Conservation (phyloP, 108 stramenopile species). For the Aurantiochytrium sp. region DNA sequence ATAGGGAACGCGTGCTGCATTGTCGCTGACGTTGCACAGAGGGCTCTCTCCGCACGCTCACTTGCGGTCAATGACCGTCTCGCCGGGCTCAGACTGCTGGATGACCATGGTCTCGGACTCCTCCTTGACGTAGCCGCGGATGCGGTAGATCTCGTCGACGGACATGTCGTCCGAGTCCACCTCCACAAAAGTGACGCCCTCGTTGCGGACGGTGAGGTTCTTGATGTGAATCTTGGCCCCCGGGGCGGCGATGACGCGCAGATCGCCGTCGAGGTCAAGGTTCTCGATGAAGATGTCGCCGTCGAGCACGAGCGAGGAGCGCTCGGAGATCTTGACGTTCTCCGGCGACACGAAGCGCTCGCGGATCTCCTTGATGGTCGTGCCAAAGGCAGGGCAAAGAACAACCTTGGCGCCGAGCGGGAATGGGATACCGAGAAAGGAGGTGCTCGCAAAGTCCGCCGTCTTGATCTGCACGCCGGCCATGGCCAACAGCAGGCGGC, state of each 20-base stretch:
- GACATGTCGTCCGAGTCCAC: neutral
- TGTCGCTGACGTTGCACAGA: no score
- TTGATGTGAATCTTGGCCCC: constrained; percentile 2
- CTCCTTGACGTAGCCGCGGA: constrained; percentile 33
- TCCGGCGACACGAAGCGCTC: constrained; percentile 64
- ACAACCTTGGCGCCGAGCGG: constrained; percentile 70
- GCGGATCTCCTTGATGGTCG: constrained; percentile 65
- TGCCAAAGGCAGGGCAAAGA: constrained; percentile 64
- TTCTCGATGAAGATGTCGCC: constrained; percentile 61
- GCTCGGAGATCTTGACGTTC: constrained; percentile 67
- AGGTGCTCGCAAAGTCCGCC: constrained; percentile 45
- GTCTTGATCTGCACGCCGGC: constrained; percentile 61
- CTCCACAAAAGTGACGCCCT: neutral
- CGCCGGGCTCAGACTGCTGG: constrained; percentile 8
- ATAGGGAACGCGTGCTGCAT: no score
- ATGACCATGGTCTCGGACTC: neutral
- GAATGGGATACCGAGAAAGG: constrained; percentile 62
- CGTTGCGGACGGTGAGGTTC: neutral
- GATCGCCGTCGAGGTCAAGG: constrained; percentile 34
- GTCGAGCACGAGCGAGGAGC: constrained; percentile 71
- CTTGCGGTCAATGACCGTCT: constrained; percentile 21
- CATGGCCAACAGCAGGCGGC: constrained; percentile 60
- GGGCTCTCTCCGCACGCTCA: neutral
- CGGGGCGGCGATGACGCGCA: constrained; percentile 22
- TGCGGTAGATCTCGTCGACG: constrained; percentile 22